phyloP scores from a whole-genome alignment of 139 green algal species.

The Tetraselmis chui region DNA sequence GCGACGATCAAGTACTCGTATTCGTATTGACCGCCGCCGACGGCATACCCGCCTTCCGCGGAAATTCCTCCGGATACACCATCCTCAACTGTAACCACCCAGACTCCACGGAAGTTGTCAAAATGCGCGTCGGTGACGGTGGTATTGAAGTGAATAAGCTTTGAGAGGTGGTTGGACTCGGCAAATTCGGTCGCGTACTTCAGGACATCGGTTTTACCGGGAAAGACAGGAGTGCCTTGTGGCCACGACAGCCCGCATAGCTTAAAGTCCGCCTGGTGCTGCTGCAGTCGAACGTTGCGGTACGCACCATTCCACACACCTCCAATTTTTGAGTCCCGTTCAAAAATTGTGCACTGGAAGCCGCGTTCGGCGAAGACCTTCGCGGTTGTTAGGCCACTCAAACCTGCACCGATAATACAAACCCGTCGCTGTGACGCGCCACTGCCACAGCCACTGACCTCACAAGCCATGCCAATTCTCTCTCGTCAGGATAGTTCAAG shows the following conservation, averaged over 20 bases:
- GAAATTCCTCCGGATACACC: no score
- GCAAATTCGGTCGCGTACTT: not conserved
- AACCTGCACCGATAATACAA: not conserved
- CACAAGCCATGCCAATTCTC: no score
- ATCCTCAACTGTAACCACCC: not conserved
- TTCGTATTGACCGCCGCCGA: not conserved
- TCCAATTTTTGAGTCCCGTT: not conserved
- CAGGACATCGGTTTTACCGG: not conserved
- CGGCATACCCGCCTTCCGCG: not conserved
- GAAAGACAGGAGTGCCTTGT: not conserved
- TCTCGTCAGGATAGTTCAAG: no score
- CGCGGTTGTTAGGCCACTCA: not conserved
- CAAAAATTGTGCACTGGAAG: not conserved
- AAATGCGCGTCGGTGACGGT: not conserved
- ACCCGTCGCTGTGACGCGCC: no score
- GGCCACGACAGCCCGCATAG: not conserved
- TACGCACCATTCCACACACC: not conserved
- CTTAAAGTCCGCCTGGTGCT: not conserved
- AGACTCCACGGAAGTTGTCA: not conserved
- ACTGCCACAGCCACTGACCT: no score
- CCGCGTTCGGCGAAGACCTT: not conserved
- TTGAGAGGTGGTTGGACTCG: not conserved
- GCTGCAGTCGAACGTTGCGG: not conserved
- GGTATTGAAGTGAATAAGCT: not conserved
- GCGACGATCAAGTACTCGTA: not conserved